Base-by-base conservation (phyloP, 148 eudicot genomes). In the Rhododendron williamsianum region DNA sequence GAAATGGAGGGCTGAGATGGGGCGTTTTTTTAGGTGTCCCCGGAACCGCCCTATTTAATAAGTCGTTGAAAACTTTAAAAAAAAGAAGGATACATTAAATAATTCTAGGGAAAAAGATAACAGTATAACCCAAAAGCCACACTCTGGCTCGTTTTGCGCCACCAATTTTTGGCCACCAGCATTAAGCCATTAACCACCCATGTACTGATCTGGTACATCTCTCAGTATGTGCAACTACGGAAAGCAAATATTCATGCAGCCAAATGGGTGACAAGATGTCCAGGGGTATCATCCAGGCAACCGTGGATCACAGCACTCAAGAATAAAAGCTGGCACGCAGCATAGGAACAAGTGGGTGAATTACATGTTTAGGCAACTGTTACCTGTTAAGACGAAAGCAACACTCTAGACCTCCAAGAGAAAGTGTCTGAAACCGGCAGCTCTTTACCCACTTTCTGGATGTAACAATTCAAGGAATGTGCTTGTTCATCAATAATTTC, bases 331-430 rank as follows among this genome's bases (percentile, higher is more conserved):
- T 30, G n/a, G 85, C 43, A 45, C 8, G 12, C 33, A 16, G 2
- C 67, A 38, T 33, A 73, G 13, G 63, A 83, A 30, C 45, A 30
- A 30, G 58, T 83, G 67, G 83, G 46, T 73, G 60, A 60, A 74
- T 38, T 52, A 73, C 35, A 65, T 38, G 10, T 45, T 54, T 21
- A 41, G 52, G 27, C 46, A 77, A 45, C 11, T 41, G 74, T 91
- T 88, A 84, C 93, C 91, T 85, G 83, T 92, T 83, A 93, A 69
- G 87, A 81, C 4, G 90, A 90, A 86, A 90, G 52, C 89, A 97
- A 82, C 83, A 93, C 90, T 88, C 91, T 92, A 12, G 91, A 89
- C 82, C 90, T 93, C 99, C 99, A 97, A 25, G 91, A 88, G 83
- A 93, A 92, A 71, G 88, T 91, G 86, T 92, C 96, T 9, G 91